These are phyloP conservation scores for Arthroderma uncinatum DNA, from an alignment of 2,329 filamentous ascomycete species.

Conservation along the genomic window DNA sequence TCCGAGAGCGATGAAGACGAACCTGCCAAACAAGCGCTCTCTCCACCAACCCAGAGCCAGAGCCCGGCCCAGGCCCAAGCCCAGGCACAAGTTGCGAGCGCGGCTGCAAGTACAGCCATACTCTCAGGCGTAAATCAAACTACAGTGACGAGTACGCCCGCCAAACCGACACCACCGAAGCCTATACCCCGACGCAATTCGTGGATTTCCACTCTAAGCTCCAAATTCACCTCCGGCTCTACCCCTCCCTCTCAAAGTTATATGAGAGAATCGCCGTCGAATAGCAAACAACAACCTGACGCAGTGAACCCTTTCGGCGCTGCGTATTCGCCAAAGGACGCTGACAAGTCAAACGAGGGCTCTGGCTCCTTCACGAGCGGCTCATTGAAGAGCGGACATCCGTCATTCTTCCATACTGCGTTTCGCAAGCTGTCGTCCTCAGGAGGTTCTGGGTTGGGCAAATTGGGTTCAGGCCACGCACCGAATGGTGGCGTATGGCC, in stretches of 20 bases:
- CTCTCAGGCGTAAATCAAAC: not conserved
- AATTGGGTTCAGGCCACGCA: constrained; percentile 37
- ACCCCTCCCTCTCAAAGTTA: constrained; percentile 31
- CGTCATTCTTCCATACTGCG: constrained; percentile 68
- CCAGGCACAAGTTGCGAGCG: not conserved
- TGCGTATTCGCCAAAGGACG: constrained; percentile 32
- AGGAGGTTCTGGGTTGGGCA: constrained; percentile 39
- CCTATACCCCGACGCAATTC: constrained; percentile 49
- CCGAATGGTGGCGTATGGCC: constrained; percentile 45
- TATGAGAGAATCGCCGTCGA: constrained; percentile 20
- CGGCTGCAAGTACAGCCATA: not conserved
- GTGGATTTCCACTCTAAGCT: constrained; percentile 89
- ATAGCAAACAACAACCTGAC: constrained; percentile 20
- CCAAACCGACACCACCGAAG: constrained; percentile 3
- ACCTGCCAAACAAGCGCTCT: not conserved
- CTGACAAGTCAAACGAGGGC: constrained; percentile 32
- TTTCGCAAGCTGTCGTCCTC: constrained; percentile 71
- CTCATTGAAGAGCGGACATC: constrained; percentile 56
- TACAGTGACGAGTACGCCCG: not conserved
- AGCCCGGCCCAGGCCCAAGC: not conserved
- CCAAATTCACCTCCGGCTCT: constrained; percentile 64
- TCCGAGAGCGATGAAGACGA: not conserved
- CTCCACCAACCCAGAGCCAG: not conserved
- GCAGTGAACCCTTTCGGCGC: constrained; percentile 37
- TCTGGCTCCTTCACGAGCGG: constrained; percentile 42